These are phyloP conservation scores for Phytophthora crassamura DNA, from an alignment of 352 stramenopile genomes.

Conservation along the genomic window DNA sequence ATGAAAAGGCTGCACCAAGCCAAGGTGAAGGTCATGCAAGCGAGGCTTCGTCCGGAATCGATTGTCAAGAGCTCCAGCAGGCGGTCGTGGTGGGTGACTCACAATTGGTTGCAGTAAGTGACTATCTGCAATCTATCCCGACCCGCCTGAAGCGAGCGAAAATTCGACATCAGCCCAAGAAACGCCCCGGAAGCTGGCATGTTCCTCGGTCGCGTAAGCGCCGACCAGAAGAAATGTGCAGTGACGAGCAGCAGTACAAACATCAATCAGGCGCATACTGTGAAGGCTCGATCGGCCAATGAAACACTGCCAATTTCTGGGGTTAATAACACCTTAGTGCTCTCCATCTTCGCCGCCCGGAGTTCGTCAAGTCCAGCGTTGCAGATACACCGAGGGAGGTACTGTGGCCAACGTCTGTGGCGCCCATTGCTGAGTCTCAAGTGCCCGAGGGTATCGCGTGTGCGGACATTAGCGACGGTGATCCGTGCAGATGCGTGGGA, in stretches of 20 bases:
- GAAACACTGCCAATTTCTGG: not conserved
- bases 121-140: constrained; percentile 2
- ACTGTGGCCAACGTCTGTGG: not conserved
- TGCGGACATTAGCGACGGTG: not conserved
- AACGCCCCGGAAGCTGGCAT: not conserved
- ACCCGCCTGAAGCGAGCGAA: not conserved
- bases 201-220: not conserved
- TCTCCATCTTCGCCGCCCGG: not conserved
- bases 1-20: no score
- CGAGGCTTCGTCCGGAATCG: no score
- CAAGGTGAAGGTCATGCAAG: no score
- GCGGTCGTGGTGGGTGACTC: not conserved
- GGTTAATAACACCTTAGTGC: not conserved
- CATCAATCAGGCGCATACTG: not conserved
- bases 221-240: not conserved
- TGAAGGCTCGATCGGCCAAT: not conserved
- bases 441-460: not conserved
- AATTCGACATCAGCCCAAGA: not conserved
- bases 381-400: not conserved
- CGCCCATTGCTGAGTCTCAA: not conserved
- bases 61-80: no score
- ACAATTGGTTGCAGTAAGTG: not conserved
- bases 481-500: constrained; percentile 1
- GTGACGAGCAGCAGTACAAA: not conserved
- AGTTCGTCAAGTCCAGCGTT: not conserved